Conservation (phyloP, 1,139 yeast genomes). For the Fermentozyma sake region DNA sequence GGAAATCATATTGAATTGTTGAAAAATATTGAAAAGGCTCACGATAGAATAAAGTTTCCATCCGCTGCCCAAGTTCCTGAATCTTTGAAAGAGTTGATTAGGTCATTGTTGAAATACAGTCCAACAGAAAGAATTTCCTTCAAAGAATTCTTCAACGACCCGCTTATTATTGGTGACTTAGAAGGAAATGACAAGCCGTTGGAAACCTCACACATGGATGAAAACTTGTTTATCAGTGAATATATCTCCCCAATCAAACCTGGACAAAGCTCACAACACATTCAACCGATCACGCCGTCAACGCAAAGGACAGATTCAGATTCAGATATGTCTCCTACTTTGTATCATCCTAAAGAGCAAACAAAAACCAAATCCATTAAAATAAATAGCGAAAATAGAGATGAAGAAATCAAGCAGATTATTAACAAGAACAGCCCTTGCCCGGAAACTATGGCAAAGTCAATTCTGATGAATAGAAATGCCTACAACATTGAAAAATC, state of each 20-base stretch:
- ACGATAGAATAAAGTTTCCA: conserved; percentile 77
- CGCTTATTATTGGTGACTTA: conserved; percentile 45
- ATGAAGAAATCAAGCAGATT: conserved; percentile 43
- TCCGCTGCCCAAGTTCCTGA: conserved; percentile 53
- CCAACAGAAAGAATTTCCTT: conserved; percentile 88
- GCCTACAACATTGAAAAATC: background rate
- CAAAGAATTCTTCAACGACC: conserved; percentile 75
- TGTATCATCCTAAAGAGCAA: background rate
- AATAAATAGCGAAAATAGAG: conserved; percentile 15
- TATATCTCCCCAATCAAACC: conserved; percentile 47
- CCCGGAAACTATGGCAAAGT: conserved; percentile 26
- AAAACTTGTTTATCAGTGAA: conserved; percentile 78
- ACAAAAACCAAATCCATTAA: background rate
- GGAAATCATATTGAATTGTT: conserved; percentile 85
- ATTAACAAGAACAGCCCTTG: conserved; percentile 43
- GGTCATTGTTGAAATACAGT: conserved; percentile 71
- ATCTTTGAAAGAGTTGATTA: conserved; percentile 64
- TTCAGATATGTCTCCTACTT: too few relatives aligned
- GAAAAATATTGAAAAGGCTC: conserved; percentile 76
- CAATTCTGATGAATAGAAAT: conserved; percentile 16
- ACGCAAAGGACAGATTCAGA: too few relatives aligned
- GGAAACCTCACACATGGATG: conserved; percentile 69
- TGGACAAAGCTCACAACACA: conserved; percentile 14
- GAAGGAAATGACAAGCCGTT: conserved; percentile 51
- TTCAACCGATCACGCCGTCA: conserved; percentile 11